Evolutionary conservation across 1,284 basidiomycete species (phyloP).

Genomic region (Rugosomyces carneus): DNA sequence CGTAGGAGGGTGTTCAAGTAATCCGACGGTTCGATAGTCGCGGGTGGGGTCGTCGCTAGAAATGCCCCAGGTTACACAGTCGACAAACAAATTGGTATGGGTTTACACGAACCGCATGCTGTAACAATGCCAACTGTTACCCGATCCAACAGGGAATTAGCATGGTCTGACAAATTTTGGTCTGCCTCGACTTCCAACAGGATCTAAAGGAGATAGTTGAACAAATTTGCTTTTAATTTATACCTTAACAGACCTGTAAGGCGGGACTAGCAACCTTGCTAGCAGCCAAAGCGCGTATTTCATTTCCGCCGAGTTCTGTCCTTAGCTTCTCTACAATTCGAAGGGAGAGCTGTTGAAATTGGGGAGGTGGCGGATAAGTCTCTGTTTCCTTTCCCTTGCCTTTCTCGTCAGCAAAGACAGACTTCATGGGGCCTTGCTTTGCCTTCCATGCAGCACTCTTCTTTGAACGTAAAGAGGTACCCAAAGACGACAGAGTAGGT

Average conservation of each 20-base stretch:
- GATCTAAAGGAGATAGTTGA: slow-evolving; percentile 43
- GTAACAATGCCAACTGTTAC: slow-evolving; percentile 77
- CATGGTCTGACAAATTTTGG: slow-evolving; percentile 47
- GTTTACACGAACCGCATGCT: slow-evolving; percentile 44
- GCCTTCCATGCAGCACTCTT: slow-evolving; percentile 74
- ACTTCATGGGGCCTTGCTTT: slow-evolving; percentile 68
- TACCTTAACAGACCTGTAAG: slow-evolving; percentile 53
- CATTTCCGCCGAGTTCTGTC: slow-evolving; percentile 57
- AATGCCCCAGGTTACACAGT: slow-evolving; percentile 7
- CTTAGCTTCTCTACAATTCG: slow-evolving; percentile 51
- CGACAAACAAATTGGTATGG: background rate
- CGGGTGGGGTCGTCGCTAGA: slow-evolving; percentile 28
- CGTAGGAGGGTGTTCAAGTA: slow-evolving; percentile 76
- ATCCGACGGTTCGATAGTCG: slow-evolving; percentile 51
- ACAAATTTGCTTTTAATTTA: background rate
- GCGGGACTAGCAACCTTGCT: slow-evolving; percentile 79
- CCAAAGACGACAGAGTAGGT: slow-evolving; percentile 40
- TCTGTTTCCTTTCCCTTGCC: slow-evolving; percentile 31
- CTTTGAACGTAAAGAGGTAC: slow-evolving; percentile 57
- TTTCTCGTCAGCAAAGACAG: slow-evolving; percentile 51
- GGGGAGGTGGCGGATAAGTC: slow-evolving; percentile 37
- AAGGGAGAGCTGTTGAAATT: slow-evolving; percentile 46
- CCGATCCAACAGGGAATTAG: slow-evolving; percentile 77
- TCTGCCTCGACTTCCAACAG: slow-evolving; percentile 75
- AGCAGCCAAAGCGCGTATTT: slow-evolving; percentile 77